Conservation (phyloP, 805 yeast species). For the Candida suzukii region DNA sequence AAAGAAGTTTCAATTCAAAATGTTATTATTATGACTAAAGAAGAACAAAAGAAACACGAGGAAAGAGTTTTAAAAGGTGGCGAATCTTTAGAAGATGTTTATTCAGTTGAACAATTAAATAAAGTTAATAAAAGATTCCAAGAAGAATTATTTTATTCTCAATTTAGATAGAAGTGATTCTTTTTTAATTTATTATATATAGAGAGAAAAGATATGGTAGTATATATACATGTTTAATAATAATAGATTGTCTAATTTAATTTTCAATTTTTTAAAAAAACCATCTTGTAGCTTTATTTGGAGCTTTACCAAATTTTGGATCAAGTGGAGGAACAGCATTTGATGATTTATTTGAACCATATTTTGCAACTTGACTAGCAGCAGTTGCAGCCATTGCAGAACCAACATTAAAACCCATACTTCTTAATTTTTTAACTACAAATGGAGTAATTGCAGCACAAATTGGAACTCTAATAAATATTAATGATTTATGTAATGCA, state of each 20-base stretch:
- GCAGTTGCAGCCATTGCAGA: conserved; percentile 21
- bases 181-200: neutral
- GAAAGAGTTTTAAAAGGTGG: conserved; percentile 62
- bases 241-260: neutral
- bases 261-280: conserved; percentile 35
- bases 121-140: conserved; percentile 55
- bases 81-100: conserved; percentile 56
- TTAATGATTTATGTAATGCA: conserved; percentile 83
- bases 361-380: neutral
- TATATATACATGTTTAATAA: neutral
- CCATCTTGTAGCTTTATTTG: conserved; percentile 49
- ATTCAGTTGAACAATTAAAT: conserved; percentile 49
- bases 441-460: conserved; percentile 90
- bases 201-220: neutral
- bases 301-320: conserved; percentile 46
- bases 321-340: conserved; percentile 33
- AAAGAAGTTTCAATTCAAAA: conserved; percentile 65
- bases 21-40: conserved; percentile 80
- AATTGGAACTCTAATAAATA: conserved; percentile 78
- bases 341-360: too few species aligned
- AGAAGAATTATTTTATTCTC: conserved; percentile 69
- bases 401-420: conserved; percentile 78
- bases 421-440: conserved; percentile 55
- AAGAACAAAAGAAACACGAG: conserved; percentile 81
- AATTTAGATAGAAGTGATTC: conserved; percentile 33